Base-by-base conservation (phyloP, 306 rosid species). In the Adenanthera pavonina region DNA sequence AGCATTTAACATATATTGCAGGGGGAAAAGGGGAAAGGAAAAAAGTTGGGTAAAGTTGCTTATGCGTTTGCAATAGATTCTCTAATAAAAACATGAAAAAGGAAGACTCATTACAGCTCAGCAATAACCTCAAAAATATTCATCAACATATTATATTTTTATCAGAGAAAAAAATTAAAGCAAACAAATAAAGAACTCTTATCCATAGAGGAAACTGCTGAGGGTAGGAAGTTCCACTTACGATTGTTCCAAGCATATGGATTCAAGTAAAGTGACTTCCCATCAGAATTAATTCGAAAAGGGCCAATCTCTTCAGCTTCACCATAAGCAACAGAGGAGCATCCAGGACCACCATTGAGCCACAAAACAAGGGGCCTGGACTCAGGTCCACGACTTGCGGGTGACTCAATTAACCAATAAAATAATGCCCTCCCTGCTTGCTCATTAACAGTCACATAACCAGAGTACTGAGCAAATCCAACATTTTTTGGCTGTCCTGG, bases 271-370 rank as follows among this genome's bases (percentile, higher is more conserved):
- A 96, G 97, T 62, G 97, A 84, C 79, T 88, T 89, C 62, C 98
- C 98, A 81, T 90, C 97, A 43, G 97, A 83, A 78, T 75, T 89
- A 81, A 96, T 93, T 30, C 66, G 97, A 74, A 96, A 94, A 65
- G 99, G 98, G 56, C 98, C 98, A 82, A 96, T 83, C 88, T 96
- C 99, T 82, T 96, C 97, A 15, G 97, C 94, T 66, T 97, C 92
- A 46, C 98, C 99, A 73, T 90, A 95, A 79, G 99, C 99, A 84
- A 96, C 88, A 59, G 99, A 96, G 69, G 99, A 96, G 82, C 99
- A 96, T 51, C 99, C 97, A 30, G 99, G 99, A 16, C 99, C 99
- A 77, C 98, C 99, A 85, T 92, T 93, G 83, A 96, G 97, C 98
- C 99, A 96, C 86, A 96, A 70, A 51, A 96, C 92, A 2, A 96